Percentiles rank a stretch among this genome's conserved stretches.
phyloP scores from a whole-genome alignment of 2,329 filamentous ascomycete species.

The Diaporthe batatas region DNA sequence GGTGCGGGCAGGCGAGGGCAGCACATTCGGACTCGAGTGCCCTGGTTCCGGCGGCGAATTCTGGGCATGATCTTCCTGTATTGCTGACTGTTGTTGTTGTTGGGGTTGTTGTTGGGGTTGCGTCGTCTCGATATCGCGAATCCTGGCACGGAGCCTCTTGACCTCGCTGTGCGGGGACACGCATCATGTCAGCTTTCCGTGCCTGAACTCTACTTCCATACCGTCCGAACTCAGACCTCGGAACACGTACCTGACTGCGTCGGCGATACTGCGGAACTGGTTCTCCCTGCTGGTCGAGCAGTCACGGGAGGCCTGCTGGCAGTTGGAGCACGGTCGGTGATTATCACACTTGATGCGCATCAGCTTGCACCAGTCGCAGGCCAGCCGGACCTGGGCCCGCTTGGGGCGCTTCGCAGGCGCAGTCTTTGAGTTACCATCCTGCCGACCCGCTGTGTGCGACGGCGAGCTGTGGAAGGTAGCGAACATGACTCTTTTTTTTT shows the following conservation, averaged over 20 bases:
- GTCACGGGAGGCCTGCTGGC: slow-evolving; percentile 51
- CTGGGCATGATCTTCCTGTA: too few relatives aligned
- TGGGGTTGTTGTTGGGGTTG: slow-evolving; percentile 1
- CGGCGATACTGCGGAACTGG: slow-evolving; percentile 48
- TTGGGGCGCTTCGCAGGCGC: slow-evolving; percentile 28
- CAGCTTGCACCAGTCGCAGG: slow-evolving; percentile 57
- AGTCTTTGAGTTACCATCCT: neutral
- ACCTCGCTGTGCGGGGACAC: neutral
- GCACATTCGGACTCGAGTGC: too few relatives aligned
- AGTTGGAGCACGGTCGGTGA: slow-evolving; percentile 56
- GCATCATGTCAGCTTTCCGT: slow-evolving; percentile 45
- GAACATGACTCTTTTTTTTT: slow-evolving; percentile 16
- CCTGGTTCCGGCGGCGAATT: too few relatives aligned
- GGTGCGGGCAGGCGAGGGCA: neutral
- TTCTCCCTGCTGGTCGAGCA: slow-evolving; percentile 53
- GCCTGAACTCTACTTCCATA: slow-evolving; percentile 47
- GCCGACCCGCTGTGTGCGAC: neutral
- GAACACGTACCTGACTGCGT: slow-evolving; percentile 48
- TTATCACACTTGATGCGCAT: slow-evolving; percentile 59
- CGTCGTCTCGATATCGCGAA: too few relatives aligned
- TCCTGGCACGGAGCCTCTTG: too few relatives aligned
- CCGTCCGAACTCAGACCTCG: neutral
- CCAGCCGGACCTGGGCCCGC: slow-evolving; percentile 45
- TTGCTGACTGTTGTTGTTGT: too few relatives aligned
- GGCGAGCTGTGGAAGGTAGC: slow-evolving; percentile 5